phyloP scores from a whole-genome alignment of 768 basidiomycete species.

The Tylopilus rubrobrunneus region DNA sequence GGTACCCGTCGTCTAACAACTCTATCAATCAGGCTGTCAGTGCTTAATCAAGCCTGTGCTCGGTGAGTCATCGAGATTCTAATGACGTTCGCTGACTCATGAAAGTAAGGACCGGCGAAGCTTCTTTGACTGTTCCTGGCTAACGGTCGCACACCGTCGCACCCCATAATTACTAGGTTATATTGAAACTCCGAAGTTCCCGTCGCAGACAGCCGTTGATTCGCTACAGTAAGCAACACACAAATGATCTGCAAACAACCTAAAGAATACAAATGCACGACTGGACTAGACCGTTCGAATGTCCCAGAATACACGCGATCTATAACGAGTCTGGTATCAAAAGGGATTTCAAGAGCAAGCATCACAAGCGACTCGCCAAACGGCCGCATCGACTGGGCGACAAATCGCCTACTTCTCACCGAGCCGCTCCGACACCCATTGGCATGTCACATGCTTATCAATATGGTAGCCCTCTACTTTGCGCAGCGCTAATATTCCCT shows the following conservation, averaged over 20 bases:
- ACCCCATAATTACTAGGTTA: conserved; percentile 22
- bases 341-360: conserved; percentile 7
- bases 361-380: conserved; percentile 4
- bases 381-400: background rate
- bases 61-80: conserved; percentile 17
- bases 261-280: conserved; percentile 24
- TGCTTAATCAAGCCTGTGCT: conserved; percentile 3
- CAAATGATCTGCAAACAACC: conserved; percentile 15
- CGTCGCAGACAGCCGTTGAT: conserved; percentile 7
- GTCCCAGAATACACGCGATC: conserved; percentile 22
- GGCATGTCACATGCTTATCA: conserved; percentile 28
- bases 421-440: conserved; percentile 29
- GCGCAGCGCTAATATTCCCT: conserved; percentile 27
- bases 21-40: conserved; percentile 5
- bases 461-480: conserved; percentile 27
- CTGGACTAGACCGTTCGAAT: conserved; percentile 9
- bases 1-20: background rate
- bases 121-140: conserved; percentile 7
- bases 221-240: conserved; percentile 9
- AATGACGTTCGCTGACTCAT: conserved; percentile 12
- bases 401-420: conserved; percentile 20
- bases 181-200: conserved; percentile 12
- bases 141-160: background rate
- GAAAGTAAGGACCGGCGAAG: background rate
- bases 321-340: conserved; percentile 22